Base-by-base conservation (phyloP, 805 yeast species). In the Lipomyces spencermartinsiae region DNA sequence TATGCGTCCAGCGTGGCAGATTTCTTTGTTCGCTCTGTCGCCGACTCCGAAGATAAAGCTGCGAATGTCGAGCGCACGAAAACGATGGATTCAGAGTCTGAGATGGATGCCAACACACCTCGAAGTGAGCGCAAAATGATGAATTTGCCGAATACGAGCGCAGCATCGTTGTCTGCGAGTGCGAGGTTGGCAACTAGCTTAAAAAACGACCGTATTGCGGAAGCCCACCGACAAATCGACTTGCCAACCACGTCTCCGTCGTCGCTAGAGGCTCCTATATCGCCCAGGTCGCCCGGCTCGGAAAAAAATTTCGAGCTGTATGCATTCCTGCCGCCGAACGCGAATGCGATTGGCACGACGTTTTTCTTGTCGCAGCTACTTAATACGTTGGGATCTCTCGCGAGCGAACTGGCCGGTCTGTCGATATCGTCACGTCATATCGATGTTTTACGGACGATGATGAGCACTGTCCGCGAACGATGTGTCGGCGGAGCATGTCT, bases 261-360 rank as follows among this genome's bases (percentile, higher is more conserved):
- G 25, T 57, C 29, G 49, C 64, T 46, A 14, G n/a, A 56, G 55
- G 12, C 51, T 31, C 29, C 55, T 14, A 33, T 70, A 70, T 1
- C 73, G 78, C 49, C 62, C 16, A 9, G 61, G 34, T 54, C 71
- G 14, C 64, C 64, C 12, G 53, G 46, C 4, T 33, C 61, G 8
- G 34, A 55, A 34, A 65, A 60, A 22, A 57, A 51, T 7, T 70
- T 43, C 31, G 66, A 70, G 33, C 43, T 64, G 22, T 73, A 73
- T 75, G 88, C 89, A 0, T 88, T 87, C 73, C 75, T 89, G 29
- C 93, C 94, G 2, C 88, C 89, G 0, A 81, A 81, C 63, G 82
- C 92, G 0, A 90, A 89, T 74, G 84, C 89, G 8, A 78, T 90
- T 31, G 83, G 91, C 58, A 82, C 89, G 1, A 76, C 87, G 46